Evolutionary conservation across 139 green algal genomes (phyloP).

Genomic region (Gonium pectorale): DNA sequence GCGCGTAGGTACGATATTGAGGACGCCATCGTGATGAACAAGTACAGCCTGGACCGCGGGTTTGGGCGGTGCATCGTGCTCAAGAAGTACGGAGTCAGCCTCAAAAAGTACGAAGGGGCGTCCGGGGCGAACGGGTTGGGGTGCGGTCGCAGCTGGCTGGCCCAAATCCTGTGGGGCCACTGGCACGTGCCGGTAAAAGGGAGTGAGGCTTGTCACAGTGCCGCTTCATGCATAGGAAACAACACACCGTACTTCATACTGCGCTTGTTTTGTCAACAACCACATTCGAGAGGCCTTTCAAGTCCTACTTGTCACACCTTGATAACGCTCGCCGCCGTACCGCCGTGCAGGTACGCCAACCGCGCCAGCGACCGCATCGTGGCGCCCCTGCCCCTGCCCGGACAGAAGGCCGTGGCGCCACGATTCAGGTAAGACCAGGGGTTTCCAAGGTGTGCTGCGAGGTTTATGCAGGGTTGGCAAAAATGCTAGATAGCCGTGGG

Average conservation of each 20-base stretch:
- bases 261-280: too few species aligned
- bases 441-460: too few species aligned
- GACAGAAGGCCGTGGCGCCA: constrained; percentile 18
- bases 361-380: constrained; percentile 89
- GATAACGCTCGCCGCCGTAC: too few species aligned
- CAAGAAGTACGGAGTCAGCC: constrained; percentile 92
- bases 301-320: too few species aligned
- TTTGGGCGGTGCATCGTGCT: constrained; percentile 98
- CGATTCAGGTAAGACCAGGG: constrained; percentile 49
- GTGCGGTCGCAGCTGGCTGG: background rate
- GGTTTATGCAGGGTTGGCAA: too few species aligned
- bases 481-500: too few species aligned
- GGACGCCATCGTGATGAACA: constrained; percentile 99
- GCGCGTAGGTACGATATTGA: constrained; percentile 89
- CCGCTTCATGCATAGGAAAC: too few species aligned
- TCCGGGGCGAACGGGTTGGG: background rate
- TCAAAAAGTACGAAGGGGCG: constrained; percentile 71
- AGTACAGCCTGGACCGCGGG: constrained; percentile 92
- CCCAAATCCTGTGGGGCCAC: too few species aligned
- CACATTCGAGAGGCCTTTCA: too few species aligned
- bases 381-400: constrained; percentile 52
- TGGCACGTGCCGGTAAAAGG: too few species aligned
- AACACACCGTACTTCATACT: too few species aligned
- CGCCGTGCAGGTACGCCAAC: constrained; percentile 93
- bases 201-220: too few species aligned